Base-by-base conservation (phyloP, 768 basidiomycete species). In the Russula compacta region DNA sequence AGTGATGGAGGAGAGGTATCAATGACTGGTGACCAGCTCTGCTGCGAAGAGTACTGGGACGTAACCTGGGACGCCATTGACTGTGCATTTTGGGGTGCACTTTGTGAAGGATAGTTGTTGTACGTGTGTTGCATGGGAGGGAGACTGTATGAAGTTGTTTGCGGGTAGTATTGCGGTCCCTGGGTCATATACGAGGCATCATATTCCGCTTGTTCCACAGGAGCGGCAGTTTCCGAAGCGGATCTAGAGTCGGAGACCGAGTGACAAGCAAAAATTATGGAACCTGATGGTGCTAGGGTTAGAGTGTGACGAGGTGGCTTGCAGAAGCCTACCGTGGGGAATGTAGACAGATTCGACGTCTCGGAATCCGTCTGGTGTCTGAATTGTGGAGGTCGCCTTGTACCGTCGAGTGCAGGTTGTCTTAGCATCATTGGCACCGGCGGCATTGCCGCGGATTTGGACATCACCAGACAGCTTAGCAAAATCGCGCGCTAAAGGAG, bases 331-430 rank as follows among this genome's bases (percentile, higher is more conserved):
- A 87, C 90, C 90, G 82, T 93, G 89, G 71, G 91, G 90, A 73
- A 92, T 90, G 73, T 89, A 92, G 64, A 92, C 86, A 74, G 88
- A 91, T 71, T 92, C 89, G 33, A 92, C 87, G 72, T 85, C 82
- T 60, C 79, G 80, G 53, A 76, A 77, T 60, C 80, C 78, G 40
- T 80, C 79, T 69, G 79, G 76, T 10, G 67, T 67, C 17, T 69
- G 64, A 79, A 87, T 81, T 67, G 75, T 75, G 70, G 86, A 86
- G 59, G 79, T 77, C 47, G 87, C 84, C 72, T 86, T 86, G 78
- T 86, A 92, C 69, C 90, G 79, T 72, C 89, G 81, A 64, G 89
- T 92, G 69, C 90, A 93, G 73, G 83, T 88, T 53, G 90, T 93
- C 76, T 89, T 91, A 51, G 89, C 90, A 70, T 82, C 83, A 69